These are phyloP conservation scores for Bacterosira constricta DNA, from an alignment of 108 stramenopile genomes.

Conservation along the genomic window DNA sequence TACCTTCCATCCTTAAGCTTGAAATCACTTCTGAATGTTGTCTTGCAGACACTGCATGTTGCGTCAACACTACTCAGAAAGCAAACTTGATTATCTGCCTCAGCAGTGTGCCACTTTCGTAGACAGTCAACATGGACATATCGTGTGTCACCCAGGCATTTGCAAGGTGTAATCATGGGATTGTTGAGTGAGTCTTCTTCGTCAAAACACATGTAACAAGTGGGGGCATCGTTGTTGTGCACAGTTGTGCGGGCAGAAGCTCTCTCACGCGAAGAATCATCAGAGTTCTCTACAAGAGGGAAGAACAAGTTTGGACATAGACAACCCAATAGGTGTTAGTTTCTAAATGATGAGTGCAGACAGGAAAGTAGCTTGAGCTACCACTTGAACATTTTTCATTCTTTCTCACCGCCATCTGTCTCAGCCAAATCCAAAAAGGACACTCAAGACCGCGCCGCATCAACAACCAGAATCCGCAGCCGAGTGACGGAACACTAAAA, in stretches of 20 bases:
- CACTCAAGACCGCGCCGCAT: too few relatives aligned
- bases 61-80: constrained; percentile 94
- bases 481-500: too few relatives aligned
- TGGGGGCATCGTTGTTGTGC: constrained; percentile 66
- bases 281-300: constrained; percentile 73
- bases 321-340: too few relatives aligned
- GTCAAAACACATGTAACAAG: constrained; percentile 98
- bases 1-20: constrained; percentile 89
- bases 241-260: constrained; percentile 17
- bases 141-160: constrained; percentile 86
- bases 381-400: not conserved
- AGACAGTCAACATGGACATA: constrained; percentile 90
- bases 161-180: constrained; percentile 83
- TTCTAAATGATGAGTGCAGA: too few relatives aligned
- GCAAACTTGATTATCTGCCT: constrained; percentile 92
- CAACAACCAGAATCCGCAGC: too few relatives aligned
- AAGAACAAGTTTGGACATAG: not conserved
- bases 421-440: constrained; percentile 85
- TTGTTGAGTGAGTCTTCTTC: constrained; percentile 87
- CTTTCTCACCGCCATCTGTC: constrained; percentile 84
- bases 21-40: constrained; percentile 96
- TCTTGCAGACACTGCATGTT: constrained; percentile 95
- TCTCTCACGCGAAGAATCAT: constrained; percentile 49
- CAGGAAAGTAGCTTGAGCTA: too few relatives aligned
- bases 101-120: constrained; percentile 92